A percentile compares a stretch with the other conserved stretches of the same genome.
These are phyloP conservation scores for Phaffia australis DNA, from an alignment of 768 basidiomycete genomes.

Conservation along the genomic window DNA sequence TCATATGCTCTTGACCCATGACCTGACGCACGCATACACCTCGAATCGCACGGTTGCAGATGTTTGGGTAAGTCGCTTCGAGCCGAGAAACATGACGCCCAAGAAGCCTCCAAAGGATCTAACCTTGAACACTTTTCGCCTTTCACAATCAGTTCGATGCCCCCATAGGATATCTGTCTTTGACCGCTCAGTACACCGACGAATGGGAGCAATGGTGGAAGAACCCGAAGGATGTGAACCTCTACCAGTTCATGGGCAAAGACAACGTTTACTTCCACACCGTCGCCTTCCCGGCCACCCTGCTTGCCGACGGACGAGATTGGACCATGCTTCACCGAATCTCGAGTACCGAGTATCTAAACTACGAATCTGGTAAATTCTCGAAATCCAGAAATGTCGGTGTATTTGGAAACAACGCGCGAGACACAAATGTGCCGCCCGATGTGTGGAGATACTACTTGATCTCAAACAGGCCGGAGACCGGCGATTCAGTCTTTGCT, in stretches of 20 bases:
- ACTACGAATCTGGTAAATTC: conserved; percentile 98
- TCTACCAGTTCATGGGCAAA: conserved; percentile 99
- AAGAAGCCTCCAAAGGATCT: neutral
- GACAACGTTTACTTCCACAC: conserved; percentile 98
- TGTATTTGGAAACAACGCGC: conserved; percentile 89
- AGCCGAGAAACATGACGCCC: neutral
- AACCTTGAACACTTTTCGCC: neutral
- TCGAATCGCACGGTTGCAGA: conserved; percentile 43
- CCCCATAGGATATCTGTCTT: conserved; percentile 91
- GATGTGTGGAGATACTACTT: conserved; percentile 98
- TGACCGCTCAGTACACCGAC: conserved; percentile 85
- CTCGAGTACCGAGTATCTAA: conserved; percentile 92
- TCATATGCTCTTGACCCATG: conserved; percentile 37
- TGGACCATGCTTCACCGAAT: conserved; percentile 94
- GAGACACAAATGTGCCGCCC: conserved; percentile 80
- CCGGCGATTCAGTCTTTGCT: conserved; percentile 86
- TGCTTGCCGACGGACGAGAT: conserved; percentile 73
- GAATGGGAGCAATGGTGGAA: conserved; percentile 99
- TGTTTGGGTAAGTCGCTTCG: conserved; percentile 65
- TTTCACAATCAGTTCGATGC: conserved; percentile 66
- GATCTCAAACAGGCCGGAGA: conserved; percentile 83
- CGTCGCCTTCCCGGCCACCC: conserved; percentile 81
- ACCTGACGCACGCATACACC: neutral
- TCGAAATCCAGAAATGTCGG: conserved; percentile 94
- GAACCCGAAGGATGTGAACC: conserved; percentile 70